These are phyloP conservation scores for Thyridium curvatum DNA, from an alignment of 2,329 filamentous ascomycete genomes.

Conservation along the genomic window DNA sequence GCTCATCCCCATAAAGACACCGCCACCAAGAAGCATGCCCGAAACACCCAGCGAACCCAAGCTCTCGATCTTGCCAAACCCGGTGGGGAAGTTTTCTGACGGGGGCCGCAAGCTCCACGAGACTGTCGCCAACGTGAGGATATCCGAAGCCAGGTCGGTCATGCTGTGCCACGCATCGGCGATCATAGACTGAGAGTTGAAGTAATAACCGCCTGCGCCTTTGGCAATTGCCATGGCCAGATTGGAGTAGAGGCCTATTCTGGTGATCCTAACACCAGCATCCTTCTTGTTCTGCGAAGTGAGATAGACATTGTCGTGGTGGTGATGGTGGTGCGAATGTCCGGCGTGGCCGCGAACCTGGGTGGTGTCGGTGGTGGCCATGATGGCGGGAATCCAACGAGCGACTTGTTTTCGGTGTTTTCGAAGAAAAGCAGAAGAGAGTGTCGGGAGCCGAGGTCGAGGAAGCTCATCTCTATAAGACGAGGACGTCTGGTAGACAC, in stretches of 20 bases:
- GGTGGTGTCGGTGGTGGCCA: conserved; percentile 14
- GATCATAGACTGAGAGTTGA: conserved; percentile 89
- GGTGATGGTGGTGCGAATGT: conserved; percentile 63
- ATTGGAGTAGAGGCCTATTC: conserved; percentile 83
- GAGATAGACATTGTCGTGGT: conserved; percentile 80
- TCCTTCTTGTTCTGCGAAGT: conserved; percentile 81
- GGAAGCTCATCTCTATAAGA: conserved; percentile 6
- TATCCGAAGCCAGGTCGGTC: conserved; percentile 89
- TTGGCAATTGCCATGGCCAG: conserved; percentile 92
- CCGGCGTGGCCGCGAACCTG: conserved; percentile 44
- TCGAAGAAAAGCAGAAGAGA: conserved; percentile 10
- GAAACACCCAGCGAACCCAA: conserved; percentile 90
- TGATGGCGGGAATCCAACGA: conserved; percentile 16
- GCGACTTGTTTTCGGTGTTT: conserved; percentile 8
- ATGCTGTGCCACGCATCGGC: conserved; percentile 95
- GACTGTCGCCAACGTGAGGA: conserved; percentile 90
- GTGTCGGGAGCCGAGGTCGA: conserved; percentile 11
- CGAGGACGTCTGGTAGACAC: conserved; percentile 21
- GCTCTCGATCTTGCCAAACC: conserved; percentile 97
- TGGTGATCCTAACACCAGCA: conserved; percentile 87
- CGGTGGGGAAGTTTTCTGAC: conserved; percentile 75
- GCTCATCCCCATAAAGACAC: conserved; percentile 85
- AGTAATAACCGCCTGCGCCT: conserved; percentile 84
- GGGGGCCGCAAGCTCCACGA: conserved; percentile 87
- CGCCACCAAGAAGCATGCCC: conserved; percentile 80